phyloP scores from a whole-genome alignment of 495 filamentous ascomycete species.

The Lasiosphaeria hispida region DNA sequence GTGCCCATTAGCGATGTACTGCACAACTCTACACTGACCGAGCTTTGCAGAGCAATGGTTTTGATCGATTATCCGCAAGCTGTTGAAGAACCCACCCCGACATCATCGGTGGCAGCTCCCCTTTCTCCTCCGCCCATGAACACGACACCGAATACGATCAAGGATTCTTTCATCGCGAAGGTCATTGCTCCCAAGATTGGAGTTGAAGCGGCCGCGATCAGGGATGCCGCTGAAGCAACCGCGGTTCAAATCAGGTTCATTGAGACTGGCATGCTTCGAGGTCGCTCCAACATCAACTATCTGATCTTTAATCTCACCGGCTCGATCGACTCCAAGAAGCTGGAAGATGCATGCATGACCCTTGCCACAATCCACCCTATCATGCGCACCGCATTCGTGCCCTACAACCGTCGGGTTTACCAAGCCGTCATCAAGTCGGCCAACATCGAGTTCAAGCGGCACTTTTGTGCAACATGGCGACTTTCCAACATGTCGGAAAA shows the following conservation, averaged over 20 bases:
- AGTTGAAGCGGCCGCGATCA: conserved; percentile 34
- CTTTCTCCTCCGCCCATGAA: conserved; percentile 12
- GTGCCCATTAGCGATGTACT: conserved; percentile 42
- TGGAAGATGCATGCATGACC: conserved; percentile 42
- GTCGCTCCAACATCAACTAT: conserved; percentile 43
- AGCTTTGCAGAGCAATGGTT: conserved; percentile 37
- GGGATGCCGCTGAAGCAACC: conserved; percentile 44
- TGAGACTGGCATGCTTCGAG: conserved; percentile 45
- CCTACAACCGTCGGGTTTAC: conserved; percentile 42
- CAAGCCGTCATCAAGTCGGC: conserved; percentile 42
- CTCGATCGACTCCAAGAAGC: conserved; percentile 37
- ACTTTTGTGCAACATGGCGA: conserved; percentile 43
- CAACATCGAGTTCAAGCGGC: conserved; percentile 39
- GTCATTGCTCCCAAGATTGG: conserved; percentile 38
- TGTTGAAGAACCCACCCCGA: conserved; percentile 16
- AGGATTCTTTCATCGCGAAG: conserved; percentile 30
- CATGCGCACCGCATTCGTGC: conserved; percentile 44
- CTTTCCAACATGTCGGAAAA: conserved; percentile 36
- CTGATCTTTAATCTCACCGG: conserved; percentile 44
- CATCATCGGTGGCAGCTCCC: background rate
- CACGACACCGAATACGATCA: conserved; percentile 15
- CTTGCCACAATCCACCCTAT: conserved; percentile 43
- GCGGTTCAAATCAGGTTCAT: conserved; percentile 44
- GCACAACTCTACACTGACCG: conserved; percentile 34
- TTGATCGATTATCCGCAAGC: conserved; percentile 17